Base-by-base conservation (phyloP, 1,139 yeast species). In the Pichia cactophila region DNA sequence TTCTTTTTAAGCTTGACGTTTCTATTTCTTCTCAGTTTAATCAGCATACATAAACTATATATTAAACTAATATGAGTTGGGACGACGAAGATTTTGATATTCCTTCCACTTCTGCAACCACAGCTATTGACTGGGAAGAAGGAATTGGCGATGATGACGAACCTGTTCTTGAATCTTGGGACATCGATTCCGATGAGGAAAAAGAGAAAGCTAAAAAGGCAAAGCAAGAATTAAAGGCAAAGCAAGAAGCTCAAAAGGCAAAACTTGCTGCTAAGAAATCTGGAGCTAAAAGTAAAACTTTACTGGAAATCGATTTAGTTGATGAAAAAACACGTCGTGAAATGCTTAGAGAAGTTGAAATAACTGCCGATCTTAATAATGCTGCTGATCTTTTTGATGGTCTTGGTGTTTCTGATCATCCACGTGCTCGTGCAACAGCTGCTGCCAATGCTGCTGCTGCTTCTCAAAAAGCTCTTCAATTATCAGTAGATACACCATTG, bases 331-430 rank as follows among this genome's bases (percentile, higher is more conserved):
- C 86, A 14, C 77, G 88, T 65, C 79, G 74, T 60, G 92, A 85
- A 63, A 69, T 89, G 66, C 73, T 86, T 66, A 84, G 75, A 63
- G 73, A 83, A 64, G 95, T 92, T 17, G 95, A 92, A 69, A 64
- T 87, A 52, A 83, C 80, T 45, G 80, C 95, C 35, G 98, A 92
- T 70, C 74, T 92, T 68, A 86, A 85, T 69, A 86, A 87, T 64
- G 97, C 97, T 26, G 92, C 96, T 29, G 95, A 88, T 61, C 74
- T 92, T 60, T 88, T 92, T 63, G 96, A 92, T 36, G 86, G 86
- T 10, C 73, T 85, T 57, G 90, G 89, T 33, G 84, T 85, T 49
- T 83, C 79, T 49, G 77, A 73, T 54, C 92, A 84, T 61, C 92
- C 92, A 56, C 75, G 85, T 58, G 89, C 85, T 56, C 73, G 72